Percentiles rank a stretch among this genome's conserved stretches.
Conservation (phyloP, 805 yeast species). For the Candida dajiaensis region DNA sequence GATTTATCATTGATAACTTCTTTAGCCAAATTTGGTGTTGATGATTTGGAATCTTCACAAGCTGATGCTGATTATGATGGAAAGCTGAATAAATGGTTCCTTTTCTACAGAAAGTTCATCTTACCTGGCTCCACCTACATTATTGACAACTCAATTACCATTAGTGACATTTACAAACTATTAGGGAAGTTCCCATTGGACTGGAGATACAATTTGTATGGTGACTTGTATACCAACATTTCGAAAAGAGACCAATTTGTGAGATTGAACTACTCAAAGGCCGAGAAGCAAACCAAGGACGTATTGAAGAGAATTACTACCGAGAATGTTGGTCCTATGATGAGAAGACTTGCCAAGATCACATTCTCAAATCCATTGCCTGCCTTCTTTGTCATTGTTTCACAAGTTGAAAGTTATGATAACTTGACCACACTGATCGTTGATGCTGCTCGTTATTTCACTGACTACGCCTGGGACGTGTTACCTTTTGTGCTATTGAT, state of each 20-base stretch:
- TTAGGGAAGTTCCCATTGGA: slow-evolving; percentile 51
- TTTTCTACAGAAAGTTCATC: slow-evolving; percentile 57
- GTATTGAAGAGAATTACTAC: slow-evolving; percentile 75
- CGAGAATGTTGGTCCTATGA: slow-evolving; percentile 68
- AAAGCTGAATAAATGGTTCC: slow-evolving; percentile 42
- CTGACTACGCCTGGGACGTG: slow-evolving; percentile 79
- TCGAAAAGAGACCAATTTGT: slow-evolving; percentile 51
- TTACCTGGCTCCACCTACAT: slow-evolving; percentile 49
- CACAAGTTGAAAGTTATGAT: slow-evolving; percentile 88
- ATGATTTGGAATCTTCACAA: slow-evolving; percentile 26
- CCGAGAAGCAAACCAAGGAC: slow-evolving; percentile 76
- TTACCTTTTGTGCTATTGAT: slow-evolving; percentile 66
- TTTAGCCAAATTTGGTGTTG: slow-evolving; percentile 52
- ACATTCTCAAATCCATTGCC: slow-evolving; percentile 76
- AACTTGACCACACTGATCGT: slow-evolving; percentile 76
- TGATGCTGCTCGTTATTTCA: slow-evolving; percentile 70
- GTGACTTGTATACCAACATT: slow-evolving; percentile 59
- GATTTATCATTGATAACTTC: slow-evolving; percentile 45
- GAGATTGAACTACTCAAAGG: slow-evolving; percentile 53
- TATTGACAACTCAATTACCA: slow-evolving; percentile 50
- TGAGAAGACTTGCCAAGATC: slow-evolving; percentile 65
- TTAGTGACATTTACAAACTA: slow-evolving; percentile 53
- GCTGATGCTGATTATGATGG: slow-evolving; percentile 6
- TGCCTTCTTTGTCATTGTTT: slow-evolving; percentile 61
- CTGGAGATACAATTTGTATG: slow-evolving; percentile 69